phyloP scores from a whole-genome alignment of 441 rosid genomes.

The Populus hybrid region DNA sequence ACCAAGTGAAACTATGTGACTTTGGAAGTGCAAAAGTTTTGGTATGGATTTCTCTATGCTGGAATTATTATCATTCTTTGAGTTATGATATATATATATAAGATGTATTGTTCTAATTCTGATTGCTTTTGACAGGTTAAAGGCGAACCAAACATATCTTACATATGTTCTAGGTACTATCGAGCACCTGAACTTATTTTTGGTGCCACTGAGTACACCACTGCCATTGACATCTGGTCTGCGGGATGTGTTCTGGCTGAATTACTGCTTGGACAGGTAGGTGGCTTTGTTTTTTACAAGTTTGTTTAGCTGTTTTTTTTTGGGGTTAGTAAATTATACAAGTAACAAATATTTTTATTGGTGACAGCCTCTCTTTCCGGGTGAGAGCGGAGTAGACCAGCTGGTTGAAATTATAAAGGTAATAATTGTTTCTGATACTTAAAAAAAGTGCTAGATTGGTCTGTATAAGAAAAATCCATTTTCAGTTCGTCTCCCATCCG shows the following conservation, averaged over 20 bases:
- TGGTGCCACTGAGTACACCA: slow-evolving; percentile 81
- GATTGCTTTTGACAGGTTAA: slow-evolving; percentile 47
- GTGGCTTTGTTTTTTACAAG: neutral
- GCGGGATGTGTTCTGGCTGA: slow-evolving; percentile 83
- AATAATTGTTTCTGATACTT: neutral
- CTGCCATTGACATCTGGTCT: slow-evolving; percentile 89
- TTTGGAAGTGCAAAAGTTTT: slow-evolving; percentile 88
- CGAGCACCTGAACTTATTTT: slow-evolving; percentile 88
- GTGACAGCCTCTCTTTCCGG: slow-evolving; percentile 71
- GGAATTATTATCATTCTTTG: neutral
- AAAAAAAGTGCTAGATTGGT: neutral
- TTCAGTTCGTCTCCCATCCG: neutral
- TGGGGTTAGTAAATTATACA: neutral
- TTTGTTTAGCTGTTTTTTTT: neutral
- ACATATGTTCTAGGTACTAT: slow-evolving; percentile 83
- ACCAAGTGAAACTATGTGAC: slow-evolving; percentile 77
- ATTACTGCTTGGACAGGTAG: slow-evolving; percentile 74
- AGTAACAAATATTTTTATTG: slow-evolving; percentile 2
- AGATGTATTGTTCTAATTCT: neutral
- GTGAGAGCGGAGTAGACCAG: slow-evolving; percentile 83
- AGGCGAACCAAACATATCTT: slow-evolving; percentile 87
- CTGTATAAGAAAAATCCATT: neutral
- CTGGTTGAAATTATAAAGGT: slow-evolving; percentile 92
- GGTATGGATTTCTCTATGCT: slow-evolving; percentile 33
- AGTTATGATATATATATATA: neutral